Base-by-base conservation (phyloP, 2,329 filamentous ascomycete species). In the Aureobasidium sp. region DNA sequence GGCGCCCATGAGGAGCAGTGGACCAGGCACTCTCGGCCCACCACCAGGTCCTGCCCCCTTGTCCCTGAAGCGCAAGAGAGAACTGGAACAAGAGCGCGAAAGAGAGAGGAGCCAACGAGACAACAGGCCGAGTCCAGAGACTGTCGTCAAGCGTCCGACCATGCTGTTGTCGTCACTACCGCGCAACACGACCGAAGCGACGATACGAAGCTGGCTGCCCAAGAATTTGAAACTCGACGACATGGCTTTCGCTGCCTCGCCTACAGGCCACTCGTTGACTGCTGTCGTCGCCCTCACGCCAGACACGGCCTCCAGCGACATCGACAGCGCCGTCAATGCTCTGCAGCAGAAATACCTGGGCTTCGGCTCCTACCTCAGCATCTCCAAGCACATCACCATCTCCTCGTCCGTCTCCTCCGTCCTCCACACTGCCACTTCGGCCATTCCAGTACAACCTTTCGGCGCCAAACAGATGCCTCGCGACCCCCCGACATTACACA, bases 301-400 rank as follows among this genome's bases (percentile, higher is more conserved):
- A 61, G 89, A 94, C 65, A 94, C 90, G 0, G 84, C 90, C 0
- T 88, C 87, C 0, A 88, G 86, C 25, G 89, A 95, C 60, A 92
- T 96, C 58, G 91, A 96, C 68, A 80, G 84, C 4, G 83, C 86
- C 0, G 89, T 95, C 57, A 93, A 85, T 69, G 75, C 82, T 3
- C 75, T 96, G 33, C 89, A 95, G 69, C 91, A 94, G 65, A 84
- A 82, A 65, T 96, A 96, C 70, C 77, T 96, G 17, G 92, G 92
- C 17, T 90, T 84, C 70, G 92, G 92, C 5, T 90, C 87, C 75
- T 87, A 92, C 71, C 78, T 96, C 2, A 87, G 84, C 7, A 80
- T 95, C 46, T 89, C 92, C 62, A 81, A 90, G 10, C 89, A 61
- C 57, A 57, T 64, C 19, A 61, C 61, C 15, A 50, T 59, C 23